Evolutionary conservation across 768 basidiomycete genomes (phyloP).

Genomic region (Lactarius evosmus): DNA sequence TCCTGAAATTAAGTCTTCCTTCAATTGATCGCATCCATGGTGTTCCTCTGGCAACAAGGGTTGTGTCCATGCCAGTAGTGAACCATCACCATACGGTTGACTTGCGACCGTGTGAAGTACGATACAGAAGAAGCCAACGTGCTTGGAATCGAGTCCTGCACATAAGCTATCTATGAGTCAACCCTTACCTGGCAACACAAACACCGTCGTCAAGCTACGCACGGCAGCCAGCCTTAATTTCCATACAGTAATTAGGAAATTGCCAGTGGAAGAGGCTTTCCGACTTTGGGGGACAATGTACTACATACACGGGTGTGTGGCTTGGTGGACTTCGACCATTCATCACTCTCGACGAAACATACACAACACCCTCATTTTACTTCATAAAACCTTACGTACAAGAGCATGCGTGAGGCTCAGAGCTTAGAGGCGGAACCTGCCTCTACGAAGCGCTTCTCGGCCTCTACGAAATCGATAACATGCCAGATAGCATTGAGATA

Average conservation of each 20-base stretch:
- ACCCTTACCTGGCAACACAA: neutral
- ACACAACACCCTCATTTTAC: slow-evolving; percentile 2
- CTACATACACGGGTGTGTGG: neutral
- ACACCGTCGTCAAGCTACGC: neutral
- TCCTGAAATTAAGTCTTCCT: neutral
- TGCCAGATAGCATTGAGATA: slow-evolving; percentile 78
- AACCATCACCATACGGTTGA: neutral
- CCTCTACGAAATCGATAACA: slow-evolving; percentile 71
- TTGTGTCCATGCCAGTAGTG: neutral
- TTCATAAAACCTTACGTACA: neutral
- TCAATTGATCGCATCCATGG: neutral
- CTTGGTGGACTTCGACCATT: neutral
- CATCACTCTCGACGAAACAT: slow-evolving; percentile 7
- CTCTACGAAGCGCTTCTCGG: slow-evolving; percentile 60
- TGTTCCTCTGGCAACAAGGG: neutral
- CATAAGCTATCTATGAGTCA: too few relatives aligned
- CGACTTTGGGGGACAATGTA: neutral
- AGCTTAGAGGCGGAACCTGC: slow-evolving; percentile 39
- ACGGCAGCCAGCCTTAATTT: neutral
- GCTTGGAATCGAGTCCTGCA: neutral
- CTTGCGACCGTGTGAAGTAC: neutral
- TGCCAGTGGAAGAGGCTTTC: neutral
- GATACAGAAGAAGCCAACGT: neutral
- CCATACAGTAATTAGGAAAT: neutral
- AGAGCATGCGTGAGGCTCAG: slow-evolving; percentile 27